Evolutionary conservation across 1,139 yeast species (phyloP).

Genomic region (Scheffersomyces illinoinensis): DNA sequence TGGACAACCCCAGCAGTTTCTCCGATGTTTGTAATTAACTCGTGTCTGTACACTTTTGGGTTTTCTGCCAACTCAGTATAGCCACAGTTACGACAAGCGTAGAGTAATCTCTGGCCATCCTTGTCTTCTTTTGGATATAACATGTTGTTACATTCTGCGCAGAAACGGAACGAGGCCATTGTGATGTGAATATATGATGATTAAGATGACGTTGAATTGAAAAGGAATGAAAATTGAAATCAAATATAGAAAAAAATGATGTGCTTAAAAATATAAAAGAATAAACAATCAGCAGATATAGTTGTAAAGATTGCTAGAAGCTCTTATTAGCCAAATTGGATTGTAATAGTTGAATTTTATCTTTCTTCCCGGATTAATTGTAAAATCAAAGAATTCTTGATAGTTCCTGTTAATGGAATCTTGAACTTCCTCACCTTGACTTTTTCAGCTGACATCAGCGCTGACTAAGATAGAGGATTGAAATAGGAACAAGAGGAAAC

Average conservation of each 20-base stretch:
- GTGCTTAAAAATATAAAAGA: background rate
- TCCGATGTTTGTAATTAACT: constrained; percentile 82
- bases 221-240: background rate
- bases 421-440: background rate
- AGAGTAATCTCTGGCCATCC: constrained; percentile 66
- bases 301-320: background rate
- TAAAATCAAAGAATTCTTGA: background rate
- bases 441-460: background rate
- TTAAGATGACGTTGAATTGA: background rate
- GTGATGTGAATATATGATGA: constrained; percentile 4
- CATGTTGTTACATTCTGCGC: constrained; percentile 97
- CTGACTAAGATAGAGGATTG: background rate
- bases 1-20: constrained; percentile 98
- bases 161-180: constrained; percentile 91
- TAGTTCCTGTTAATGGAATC: background rate
- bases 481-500: background rate
- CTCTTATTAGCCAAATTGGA: background rate
- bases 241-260: background rate
- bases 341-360: too few relatives aligned
- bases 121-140: constrained; percentile 97
- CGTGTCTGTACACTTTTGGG: constrained; percentile 90
- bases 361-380: background rate
- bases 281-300: constrained; percentile 1
- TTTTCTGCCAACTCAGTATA: constrained; percentile 91
- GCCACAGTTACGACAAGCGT: constrained; percentile 93